These are phyloP conservation scores for Deakozyma indianensis DNA, from an alignment of 805 yeast species.

Conservation along the genomic window DNA sequence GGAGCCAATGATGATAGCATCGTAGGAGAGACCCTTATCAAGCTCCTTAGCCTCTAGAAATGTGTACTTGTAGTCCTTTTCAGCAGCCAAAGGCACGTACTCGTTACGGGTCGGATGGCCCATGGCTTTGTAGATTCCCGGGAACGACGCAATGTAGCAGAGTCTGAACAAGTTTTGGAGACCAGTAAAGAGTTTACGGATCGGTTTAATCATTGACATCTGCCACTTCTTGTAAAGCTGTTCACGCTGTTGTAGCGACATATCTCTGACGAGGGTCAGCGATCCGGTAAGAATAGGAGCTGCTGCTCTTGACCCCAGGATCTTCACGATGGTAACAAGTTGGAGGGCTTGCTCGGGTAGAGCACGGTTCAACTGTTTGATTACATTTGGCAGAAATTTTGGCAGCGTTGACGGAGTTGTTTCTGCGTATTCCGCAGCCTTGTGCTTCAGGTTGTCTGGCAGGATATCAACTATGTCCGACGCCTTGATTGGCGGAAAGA, in stretches of 20 bases:
- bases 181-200: slow-evolving; percentile 23
- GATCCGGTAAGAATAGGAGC: slow-evolving; percentile 9
- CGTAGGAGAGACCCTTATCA: slow-evolving; percentile 22
- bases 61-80: slow-evolving; percentile 21
- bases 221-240: slow-evolving; percentile 26
- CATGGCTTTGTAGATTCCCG: slow-evolving; percentile 23
- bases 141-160: slow-evolving; percentile 20
- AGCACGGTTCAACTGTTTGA: not conserved
- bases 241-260: slow-evolving; percentile 17
- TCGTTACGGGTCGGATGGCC: slow-evolving; percentile 25
- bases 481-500: slow-evolving; percentile 9
- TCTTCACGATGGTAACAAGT: slow-evolving; percentile 5
- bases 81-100: slow-evolving; percentile 17
- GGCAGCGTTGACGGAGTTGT: slow-evolving; percentile 6
- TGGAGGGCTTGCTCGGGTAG: not conserved
- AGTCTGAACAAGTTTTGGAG: slow-evolving; percentile 17
- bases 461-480: slow-evolving; percentile 4
- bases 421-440: slow-evolving; percentile 6
- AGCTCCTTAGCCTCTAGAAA: slow-evolving; percentile 14
- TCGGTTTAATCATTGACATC: slow-evolving; percentile 23
- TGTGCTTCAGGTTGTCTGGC: slow-evolving; percentile 2
- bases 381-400: slow-evolving; percentile 3
- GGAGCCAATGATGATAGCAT: slow-evolving; percentile 35
- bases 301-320: slow-evolving; percentile 7
- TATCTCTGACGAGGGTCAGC: slow-evolving; percentile 7